Percentiles rank a stretch among this genome's conserved stretches.
phyloP scores from a whole-genome alignment of 345 rosid genomes.

The Dimocarpus longan region DNA sequence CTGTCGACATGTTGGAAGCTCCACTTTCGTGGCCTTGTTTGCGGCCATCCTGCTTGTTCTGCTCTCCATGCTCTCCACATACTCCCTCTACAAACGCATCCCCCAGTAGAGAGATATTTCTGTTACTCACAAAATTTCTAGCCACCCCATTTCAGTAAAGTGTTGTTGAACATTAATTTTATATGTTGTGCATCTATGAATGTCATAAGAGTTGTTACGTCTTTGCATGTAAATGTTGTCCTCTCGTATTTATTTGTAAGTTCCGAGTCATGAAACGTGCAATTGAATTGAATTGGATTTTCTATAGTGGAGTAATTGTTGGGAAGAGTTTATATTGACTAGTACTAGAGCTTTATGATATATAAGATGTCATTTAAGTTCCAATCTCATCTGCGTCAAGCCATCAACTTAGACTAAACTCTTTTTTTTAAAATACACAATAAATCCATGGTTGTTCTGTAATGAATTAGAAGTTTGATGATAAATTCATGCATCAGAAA shows the following conservation, averaged over 20 bases:
- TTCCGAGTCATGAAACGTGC: not conserved
- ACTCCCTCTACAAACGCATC: conserved; percentile 44
- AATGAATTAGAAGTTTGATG: no score
- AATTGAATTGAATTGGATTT: not conserved
- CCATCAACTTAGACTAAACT: no score
- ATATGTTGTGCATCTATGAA: not conserved
- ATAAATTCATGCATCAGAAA: no score
- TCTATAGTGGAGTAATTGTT: not conserved
- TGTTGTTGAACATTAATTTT: not conserved
- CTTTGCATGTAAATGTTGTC: conserved; percentile 6
- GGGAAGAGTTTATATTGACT: not conserved
- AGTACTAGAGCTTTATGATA: no score
- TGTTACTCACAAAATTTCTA: not conserved
- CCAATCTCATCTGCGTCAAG: no score
- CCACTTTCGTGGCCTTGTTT: conserved; percentile 49
- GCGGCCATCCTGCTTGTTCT: conserved; percentile 62
- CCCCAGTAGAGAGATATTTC: conserved; percentile 11
- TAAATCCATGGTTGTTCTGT: no score
- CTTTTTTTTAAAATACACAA: no score
- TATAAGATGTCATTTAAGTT: no score
- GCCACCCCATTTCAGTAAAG: not conserved
- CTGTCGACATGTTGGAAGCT: conserved; percentile 55
- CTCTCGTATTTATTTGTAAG: not conserved
- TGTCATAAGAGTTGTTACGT: not conserved
- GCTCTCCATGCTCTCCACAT: conserved; percentile 51